Evolutionary conservation across 2,329 filamentous ascomycete species (phyloP).

Genomic region (Pseudopithomyces chartarum): DNA sequence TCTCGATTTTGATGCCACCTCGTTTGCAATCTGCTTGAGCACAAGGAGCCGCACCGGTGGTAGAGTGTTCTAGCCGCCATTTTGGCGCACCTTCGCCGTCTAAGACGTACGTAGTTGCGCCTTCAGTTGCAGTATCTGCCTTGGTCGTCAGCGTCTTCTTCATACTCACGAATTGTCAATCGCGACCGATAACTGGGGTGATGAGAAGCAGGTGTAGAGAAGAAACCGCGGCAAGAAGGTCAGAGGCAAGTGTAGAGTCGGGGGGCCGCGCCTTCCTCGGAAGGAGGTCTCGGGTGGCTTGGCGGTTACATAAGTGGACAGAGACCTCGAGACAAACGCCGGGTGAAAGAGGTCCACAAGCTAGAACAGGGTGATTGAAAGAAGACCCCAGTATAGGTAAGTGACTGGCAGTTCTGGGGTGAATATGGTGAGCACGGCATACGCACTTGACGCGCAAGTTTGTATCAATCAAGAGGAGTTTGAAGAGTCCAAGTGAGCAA

Average conservation of each 20-base stretch:
- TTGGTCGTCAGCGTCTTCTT: background rate
- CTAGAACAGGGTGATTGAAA: too few species aligned
- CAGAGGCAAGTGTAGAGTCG: background rate
- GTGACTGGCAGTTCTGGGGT: too few species aligned
- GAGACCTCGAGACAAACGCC: too few species aligned
- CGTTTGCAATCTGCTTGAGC: slow-evolving; percentile 74
- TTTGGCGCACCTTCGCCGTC: slow-evolving; percentile 9
- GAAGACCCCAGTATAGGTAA: too few species aligned
- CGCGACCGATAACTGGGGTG: background rate
- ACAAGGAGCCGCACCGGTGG: slow-evolving; percentile 73
- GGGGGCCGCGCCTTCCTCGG: background rate
- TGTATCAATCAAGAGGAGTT: too few species aligned
- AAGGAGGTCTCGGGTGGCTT: background rate
- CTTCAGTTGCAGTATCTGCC: background rate
- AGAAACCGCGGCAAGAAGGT: background rate
- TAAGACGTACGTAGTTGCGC: background rate
- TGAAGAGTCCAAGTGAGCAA: too few species aligned
- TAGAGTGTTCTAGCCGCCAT: slow-evolving; percentile 61
- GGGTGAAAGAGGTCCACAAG: too few species aligned
- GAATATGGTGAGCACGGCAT: too few species aligned
- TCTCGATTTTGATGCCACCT: slow-evolving; percentile 61
- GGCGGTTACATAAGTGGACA: background rate
- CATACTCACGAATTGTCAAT: background rate
- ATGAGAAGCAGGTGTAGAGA: background rate
- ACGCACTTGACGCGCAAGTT: too few species aligned